phyloP scores from a whole-genome alignment of 768 basidiomycete genomes.

The Kwoniella dejecticola region DNA sequence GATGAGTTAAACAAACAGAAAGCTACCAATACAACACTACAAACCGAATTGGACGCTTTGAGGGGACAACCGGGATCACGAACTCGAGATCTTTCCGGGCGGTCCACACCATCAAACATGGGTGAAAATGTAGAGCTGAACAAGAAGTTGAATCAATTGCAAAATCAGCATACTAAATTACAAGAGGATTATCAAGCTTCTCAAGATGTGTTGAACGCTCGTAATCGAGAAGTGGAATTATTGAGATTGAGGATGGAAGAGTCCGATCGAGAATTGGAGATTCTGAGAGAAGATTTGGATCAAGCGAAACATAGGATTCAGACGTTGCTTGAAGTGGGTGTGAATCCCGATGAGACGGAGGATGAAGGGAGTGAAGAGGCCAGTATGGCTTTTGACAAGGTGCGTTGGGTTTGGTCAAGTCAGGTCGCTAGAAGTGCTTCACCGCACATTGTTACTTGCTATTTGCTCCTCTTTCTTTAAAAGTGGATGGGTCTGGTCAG shows the following conservation, averaged over 20 bases:
- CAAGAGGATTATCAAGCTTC: slow-evolving; percentile 52
- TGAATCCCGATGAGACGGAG: slow-evolving; percentile 17
- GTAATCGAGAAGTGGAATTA: slow-evolving; percentile 53
- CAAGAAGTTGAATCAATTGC: slow-evolving; percentile 39
- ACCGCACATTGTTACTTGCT: too few relatives aligned
- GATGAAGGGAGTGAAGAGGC: slow-evolving; percentile 42
- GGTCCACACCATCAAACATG: slow-evolving; percentile 40
- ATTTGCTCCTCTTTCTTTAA: not conserved
- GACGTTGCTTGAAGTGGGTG: slow-evolving; percentile 41
- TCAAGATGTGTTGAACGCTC: slow-evolving; percentile 48
- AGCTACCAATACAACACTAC: slow-evolving; percentile 72
- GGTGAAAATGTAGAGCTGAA: slow-evolving; percentile 27
- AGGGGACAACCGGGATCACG: slow-evolving; percentile 64
- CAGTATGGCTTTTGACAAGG: slow-evolving; percentile 51
- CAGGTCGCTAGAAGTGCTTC: too few relatives aligned
- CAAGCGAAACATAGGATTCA: slow-evolving; percentile 44
- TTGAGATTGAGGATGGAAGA: slow-evolving; percentile 46
- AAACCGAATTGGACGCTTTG: slow-evolving; percentile 74
- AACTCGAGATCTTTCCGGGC: slow-evolving; percentile 48
- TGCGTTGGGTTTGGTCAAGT: too few relatives aligned
- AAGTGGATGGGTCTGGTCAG: not conserved
- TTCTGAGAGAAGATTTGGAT: slow-evolving; percentile 47
- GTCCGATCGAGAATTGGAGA: slow-evolving; percentile 45
- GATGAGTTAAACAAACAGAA: slow-evolving; percentile 87
- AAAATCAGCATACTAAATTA: slow-evolving; percentile 40